Conservation (phyloP, 768 basidiomycete species). For the Pisolithus microcarpus region DNA sequence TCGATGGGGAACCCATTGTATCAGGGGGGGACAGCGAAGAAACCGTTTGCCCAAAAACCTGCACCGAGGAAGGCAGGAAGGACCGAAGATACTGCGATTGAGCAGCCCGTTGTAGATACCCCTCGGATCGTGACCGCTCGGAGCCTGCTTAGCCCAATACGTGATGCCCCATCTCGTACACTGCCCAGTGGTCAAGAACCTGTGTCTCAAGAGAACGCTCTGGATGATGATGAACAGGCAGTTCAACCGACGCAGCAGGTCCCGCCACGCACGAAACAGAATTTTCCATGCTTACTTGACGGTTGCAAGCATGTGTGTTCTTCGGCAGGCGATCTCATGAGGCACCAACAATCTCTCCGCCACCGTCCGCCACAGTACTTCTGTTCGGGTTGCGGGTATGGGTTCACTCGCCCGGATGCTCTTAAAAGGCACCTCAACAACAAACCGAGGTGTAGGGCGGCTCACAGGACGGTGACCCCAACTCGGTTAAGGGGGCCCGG, state of each 20-base stretch:
- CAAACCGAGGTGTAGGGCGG: constrained; percentile 21
- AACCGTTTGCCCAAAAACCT: background rate
- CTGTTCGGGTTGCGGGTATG: constrained; percentile 21
- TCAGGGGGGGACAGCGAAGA: constrained; percentile 12
- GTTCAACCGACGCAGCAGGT: background rate
- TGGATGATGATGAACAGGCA: background rate
- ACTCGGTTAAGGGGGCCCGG: background rate
- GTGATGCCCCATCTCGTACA: background rate
- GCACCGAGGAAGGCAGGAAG: constrained; percentile 11
- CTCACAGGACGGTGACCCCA: constrained; percentile 12
- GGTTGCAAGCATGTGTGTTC: constrained; percentile 23
- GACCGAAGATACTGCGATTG: constrained; percentile 2
- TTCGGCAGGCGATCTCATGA: constrained; percentile 21
- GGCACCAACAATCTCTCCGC: constrained; percentile 25
- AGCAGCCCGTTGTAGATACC: background rate
- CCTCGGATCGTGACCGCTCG: background rate
- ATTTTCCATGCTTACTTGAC: constrained; percentile 18
- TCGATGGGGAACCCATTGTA: background rate
- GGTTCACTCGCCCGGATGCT: constrained; percentile 25
- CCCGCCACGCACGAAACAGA: constrained; percentile 4
- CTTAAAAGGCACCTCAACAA: constrained; percentile 28
- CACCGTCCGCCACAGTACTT: constrained; percentile 16
- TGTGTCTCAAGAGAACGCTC: background rate
- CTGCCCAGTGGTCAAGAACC: background rate
- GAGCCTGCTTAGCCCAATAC: background rate